A percentile compares a stretch with the other conserved stretches of the same genome.
Evolutionary conservation across 768 basidiomycete species (phyloP).

Genomic region (Steccherinum ochraceum): DNA sequence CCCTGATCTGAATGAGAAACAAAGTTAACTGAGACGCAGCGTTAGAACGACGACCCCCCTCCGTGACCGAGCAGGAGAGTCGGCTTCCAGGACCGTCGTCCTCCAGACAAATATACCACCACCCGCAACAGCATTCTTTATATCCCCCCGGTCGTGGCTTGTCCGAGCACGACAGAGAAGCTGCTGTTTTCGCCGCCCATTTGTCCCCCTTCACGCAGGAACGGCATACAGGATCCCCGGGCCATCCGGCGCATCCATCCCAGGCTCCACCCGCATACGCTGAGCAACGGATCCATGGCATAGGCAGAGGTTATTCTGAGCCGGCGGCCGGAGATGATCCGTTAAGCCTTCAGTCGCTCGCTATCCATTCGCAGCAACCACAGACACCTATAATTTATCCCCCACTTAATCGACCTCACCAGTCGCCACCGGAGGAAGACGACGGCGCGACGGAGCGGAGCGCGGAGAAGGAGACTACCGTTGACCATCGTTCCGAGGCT

Average conservation of each 20-base stretch:
- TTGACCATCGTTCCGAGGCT: not conserved
- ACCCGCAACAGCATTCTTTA: not conserved
- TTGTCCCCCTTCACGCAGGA: not conserved
- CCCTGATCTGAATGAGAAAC: not conserved
- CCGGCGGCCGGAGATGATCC: not conserved
- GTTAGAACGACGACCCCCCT: not conserved
- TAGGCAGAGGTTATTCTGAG: not conserved
- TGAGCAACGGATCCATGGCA: not conserved
- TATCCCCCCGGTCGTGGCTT: not conserved
- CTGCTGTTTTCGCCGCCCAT: not conserved
- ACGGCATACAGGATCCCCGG: not conserved
- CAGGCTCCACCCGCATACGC: not conserved
- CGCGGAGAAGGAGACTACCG: not conserved
- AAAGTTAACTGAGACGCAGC: not conserved
- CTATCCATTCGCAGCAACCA: not conserved
- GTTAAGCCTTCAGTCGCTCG: conserved; percentile 1
- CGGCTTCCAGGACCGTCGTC: not conserved
- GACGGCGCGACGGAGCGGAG: not conserved
- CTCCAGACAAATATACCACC: not conserved
- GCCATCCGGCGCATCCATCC: not conserved
- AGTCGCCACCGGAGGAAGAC: not conserved
- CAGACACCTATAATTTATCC: not conserved
- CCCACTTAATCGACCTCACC: not conserved
- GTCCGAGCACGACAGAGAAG: not conserved
- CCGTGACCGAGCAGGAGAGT: not conserved